A percentile compares a stretch with the other conserved stretches of the same genome.
Conservation (phyloP, 371 early-diverging fungal species). For the Syncephalastrum contaminatum region DNA sequence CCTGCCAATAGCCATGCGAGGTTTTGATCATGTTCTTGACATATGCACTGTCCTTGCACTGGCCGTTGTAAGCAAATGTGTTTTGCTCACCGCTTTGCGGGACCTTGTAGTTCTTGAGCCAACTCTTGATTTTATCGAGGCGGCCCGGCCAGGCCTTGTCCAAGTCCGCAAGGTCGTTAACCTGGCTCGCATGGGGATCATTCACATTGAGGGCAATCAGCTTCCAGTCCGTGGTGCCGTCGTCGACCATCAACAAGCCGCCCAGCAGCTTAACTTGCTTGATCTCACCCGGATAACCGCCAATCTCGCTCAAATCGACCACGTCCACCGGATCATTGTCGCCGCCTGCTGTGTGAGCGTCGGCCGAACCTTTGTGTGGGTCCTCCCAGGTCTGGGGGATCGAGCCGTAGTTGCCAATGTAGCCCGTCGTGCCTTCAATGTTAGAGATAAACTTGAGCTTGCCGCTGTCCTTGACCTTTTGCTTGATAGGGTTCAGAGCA, state of each 20-base stretch:
- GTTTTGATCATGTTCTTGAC: neutral
- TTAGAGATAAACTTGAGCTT: conserved; percentile 98
- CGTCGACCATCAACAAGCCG: conserved; percentile 91
- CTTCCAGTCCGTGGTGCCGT: conserved; percentile 99
- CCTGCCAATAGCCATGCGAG: conserved; percentile 10
- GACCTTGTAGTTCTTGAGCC: conserved; percentile 11
- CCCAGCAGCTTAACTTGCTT: conserved; percentile 97
- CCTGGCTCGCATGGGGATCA: conserved; percentile 83
- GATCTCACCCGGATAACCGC: conserved; percentile 87
- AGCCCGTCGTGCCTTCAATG: conserved; percentile 99
- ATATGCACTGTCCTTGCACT: conserved; percentile 7
- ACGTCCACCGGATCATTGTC: conserved; percentile 98
- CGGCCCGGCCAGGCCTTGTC: conserved; percentile 5
- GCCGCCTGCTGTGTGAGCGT: conserved; percentile 82
- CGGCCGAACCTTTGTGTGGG: conserved; percentile 79
- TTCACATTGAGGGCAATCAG: conserved; percentile 89
- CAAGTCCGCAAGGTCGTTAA: conserved; percentile 51
- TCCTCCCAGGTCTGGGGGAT: conserved; percentile 99
- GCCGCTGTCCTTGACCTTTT: conserved; percentile 97
- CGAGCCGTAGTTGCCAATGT: conserved; percentile 99
- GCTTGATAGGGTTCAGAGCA: conserved; percentile 96
- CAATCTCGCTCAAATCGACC: conserved; percentile 88
- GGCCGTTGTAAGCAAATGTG: conserved; percentile 8
- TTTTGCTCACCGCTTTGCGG: conserved; percentile 9
- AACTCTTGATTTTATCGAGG: conserved; percentile 4